Conservation (phyloP, 352 stramenopile species). For the Globisporangium mamillatum region DNA sequence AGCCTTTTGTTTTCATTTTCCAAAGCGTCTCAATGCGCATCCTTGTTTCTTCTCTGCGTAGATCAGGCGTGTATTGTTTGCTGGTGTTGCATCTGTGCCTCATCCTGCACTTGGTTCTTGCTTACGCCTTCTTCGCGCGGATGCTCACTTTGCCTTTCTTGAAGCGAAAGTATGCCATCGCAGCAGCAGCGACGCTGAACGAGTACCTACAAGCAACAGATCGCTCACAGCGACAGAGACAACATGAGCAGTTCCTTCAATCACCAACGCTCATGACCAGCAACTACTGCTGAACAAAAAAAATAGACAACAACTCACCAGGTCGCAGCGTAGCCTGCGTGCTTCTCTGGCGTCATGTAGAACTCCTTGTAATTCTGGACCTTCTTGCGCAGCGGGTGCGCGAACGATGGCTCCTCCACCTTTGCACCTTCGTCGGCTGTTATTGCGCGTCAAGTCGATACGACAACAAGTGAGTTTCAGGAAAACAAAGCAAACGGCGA, state of each 20-base stretch:
- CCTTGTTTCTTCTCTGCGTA: not conserved
- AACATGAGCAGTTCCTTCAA: not conserved
- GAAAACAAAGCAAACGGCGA: not conserved
- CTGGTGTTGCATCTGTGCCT: too few relatives aligned
- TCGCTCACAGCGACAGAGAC: not conserved
- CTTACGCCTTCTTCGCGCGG: conserved; percentile 8
- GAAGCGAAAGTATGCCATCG: conserved; percentile 76
- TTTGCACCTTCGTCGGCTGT: conserved; percentile 37
- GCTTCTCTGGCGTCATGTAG: conserved; percentile 88
- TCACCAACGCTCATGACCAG: not conserved
- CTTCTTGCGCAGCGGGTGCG: conserved; percentile 70
- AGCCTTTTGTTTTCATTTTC: too few relatives aligned
- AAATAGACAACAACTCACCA: conserved; percentile 40
- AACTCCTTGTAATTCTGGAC: conserved; percentile 81
- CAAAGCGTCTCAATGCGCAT: not conserved
- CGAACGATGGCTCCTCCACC: conserved; percentile 32
- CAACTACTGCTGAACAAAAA: too few relatives aligned
- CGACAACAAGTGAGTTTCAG: not conserved
- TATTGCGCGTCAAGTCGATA: not conserved
- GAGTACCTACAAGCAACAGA: conserved; percentile 45
- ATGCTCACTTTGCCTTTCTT: conserved; percentile 38
- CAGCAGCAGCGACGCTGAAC: conserved; percentile 66
- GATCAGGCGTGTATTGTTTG: too few relatives aligned
- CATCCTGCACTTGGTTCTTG: not conserved
- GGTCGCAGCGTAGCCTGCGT: conserved; percentile 78